Base-by-base conservation (phyloP, 2,329 filamentous ascomycete species). In the Hypoxylon sp. region DNA sequence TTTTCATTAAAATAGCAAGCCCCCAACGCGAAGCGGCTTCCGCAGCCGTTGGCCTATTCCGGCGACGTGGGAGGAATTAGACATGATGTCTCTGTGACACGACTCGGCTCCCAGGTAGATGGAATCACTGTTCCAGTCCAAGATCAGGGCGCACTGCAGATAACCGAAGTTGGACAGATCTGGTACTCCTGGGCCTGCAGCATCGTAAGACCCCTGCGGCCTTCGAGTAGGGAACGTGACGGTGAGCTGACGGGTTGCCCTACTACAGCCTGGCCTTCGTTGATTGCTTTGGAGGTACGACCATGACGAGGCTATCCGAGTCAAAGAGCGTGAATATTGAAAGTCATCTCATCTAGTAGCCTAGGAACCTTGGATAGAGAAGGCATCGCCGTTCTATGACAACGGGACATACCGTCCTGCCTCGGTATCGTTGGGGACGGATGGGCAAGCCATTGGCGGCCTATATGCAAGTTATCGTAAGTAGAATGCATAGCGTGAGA, bases 161-260 rank as follows among this genome's bases (percentile, higher is more conserved):
- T 70, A 72, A 62, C 70, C 70, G 70, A 70, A 55, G 70, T 69
- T 24, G 55, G 64, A 71, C 70, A 72, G 70, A 72, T 72, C 70
- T 67, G 63, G 67, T 72, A 61, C 63, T 61, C 63, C 62, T 65
- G 53, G 62, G 48, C 52, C 60, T 65, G 65, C 67, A 70, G 68
- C 63, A 71, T 71, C 67, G 63, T 67, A 63, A 73, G 70, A 73
- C 60, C 69, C 72, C 47, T 60, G 58, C 64, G 55, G 49, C 52
- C 58, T 38, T 40, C 60, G 49, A 58, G 53, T 47, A 67, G 47
- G 23, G 40, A 53, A 58, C 55, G 54, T 58, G 59, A 57, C 58
- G 60, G 48, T 40, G 46, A 48, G 31, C 41, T 21, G 35, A 51
- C 47, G 45, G 43, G 40, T 31, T 27, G 45, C 52, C 47, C 17